Percentiles rank a stretch among this genome's conserved stretches.
These are phyloP conservation scores for Hyaloperonospora arabidopsidis DNA, from an alignment of 352 stramenopile genomes.

Conservation along the genomic window DNA sequence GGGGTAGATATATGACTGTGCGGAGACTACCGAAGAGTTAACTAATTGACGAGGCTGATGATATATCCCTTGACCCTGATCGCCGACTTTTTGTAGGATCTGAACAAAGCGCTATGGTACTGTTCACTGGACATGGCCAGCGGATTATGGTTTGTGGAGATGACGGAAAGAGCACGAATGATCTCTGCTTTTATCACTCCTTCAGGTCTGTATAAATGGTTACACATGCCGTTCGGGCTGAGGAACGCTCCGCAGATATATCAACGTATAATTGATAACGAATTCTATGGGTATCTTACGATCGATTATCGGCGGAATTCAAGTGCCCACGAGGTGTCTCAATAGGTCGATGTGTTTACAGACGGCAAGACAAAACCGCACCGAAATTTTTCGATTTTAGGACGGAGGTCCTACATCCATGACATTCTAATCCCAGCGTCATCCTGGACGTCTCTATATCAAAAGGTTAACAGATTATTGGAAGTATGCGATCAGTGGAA, in stretches of 20 bases:
- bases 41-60: no score
- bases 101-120: background rate
- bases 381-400: background rate
- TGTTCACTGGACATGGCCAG: background rate
- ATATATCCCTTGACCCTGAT: no score
- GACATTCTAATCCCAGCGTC: background rate
- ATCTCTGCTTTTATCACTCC: background rate
- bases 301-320: background rate
- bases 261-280: background rate
- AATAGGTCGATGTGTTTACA: background rate
- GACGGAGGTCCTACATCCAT: background rate
- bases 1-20: no score
- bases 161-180: background rate
- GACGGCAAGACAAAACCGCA: background rate
- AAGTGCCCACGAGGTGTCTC: background rate
- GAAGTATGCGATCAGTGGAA: background rate
- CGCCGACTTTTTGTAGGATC: background rate
- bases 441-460: background rate
- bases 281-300: background rate
- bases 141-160: background rate
- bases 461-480: background rate
- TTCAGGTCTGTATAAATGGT: background rate
- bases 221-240: background rate
- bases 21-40: no score
- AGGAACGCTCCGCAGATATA: background rate